Evolutionary conservation across 2,329 filamentous ascomycete species (phyloP).

Genomic region (Pyrenochaeta sp.): DNA sequence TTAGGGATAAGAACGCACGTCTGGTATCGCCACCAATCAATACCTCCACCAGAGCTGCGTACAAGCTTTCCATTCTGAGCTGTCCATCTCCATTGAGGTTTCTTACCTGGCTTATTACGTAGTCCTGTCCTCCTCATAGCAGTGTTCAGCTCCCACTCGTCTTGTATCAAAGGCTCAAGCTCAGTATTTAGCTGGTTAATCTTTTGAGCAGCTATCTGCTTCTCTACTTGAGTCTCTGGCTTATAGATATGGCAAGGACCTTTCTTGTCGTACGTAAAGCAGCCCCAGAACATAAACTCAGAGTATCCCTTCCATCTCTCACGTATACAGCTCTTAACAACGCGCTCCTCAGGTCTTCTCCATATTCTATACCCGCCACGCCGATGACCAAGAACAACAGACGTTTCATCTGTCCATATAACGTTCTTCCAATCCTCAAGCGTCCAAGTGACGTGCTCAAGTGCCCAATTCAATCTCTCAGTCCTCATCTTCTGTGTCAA

Average conservation of each 20-base stretch:
- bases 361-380: slow-evolving; percentile 11
- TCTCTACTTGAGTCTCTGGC: slow-evolving; percentile 8
- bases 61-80: slow-evolving; percentile 17
- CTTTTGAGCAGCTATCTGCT: neutral
- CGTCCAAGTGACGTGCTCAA: slow-evolving; percentile 7
- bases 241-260: slow-evolving; percentile 8
- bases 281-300: slow-evolving; percentile 24
- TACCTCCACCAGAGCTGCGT: slow-evolving; percentile 4
- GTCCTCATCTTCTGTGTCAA: slow-evolving; percentile 13
- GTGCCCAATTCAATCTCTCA: neutral
- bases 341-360: slow-evolving; percentile 9
- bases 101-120: slow-evolving; percentile 3
- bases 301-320: slow-evolving; percentile 19
- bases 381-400: slow-evolving; percentile 7
- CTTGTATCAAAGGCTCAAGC: slow-evolving; percentile 12
- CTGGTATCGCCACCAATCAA: slow-evolving; percentile 15
- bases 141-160: slow-evolving; percentile 14
- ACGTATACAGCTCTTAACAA: slow-evolving; percentile 14
- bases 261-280: slow-evolving; percentile 16
- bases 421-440: slow-evolving; percentile 18
- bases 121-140: slow-evolving; percentile 6
- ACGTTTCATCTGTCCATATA: slow-evolving; percentile 13
- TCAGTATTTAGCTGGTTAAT: slow-evolving; percentile 12
- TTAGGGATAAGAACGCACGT: slow-evolving; percentile 10
- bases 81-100: slow-evolving; percentile 13